A percentile compares a stretch with the other conserved stretches of the same genome.
Conservation (phyloP, 2,329 filamentous ascomycete species). For the Aspergillus fischeri region DNA sequence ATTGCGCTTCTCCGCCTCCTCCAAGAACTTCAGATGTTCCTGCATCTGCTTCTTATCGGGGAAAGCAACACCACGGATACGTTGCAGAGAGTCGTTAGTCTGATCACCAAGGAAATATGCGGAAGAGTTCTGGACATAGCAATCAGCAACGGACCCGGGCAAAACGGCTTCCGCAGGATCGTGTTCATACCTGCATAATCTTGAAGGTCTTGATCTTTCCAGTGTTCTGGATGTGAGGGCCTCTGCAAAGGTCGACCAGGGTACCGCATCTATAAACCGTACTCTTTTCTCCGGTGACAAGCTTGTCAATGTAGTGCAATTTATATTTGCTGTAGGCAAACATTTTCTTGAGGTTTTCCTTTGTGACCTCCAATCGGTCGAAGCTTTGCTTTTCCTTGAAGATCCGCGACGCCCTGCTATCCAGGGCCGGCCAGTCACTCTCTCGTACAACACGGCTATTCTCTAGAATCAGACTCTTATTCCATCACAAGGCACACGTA, state of each 20-base stretch:
- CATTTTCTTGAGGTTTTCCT: conserved; percentile 90
- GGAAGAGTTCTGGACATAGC: conserved; percentile 56
- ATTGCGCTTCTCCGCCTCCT: conserved; percentile 96
- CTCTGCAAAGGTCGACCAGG: conserved; percentile 90
- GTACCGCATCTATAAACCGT: conserved; percentile 94
- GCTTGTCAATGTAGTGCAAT: conserved; percentile 92
- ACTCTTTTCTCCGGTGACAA: conserved; percentile 85
- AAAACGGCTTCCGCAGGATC: not conserved
- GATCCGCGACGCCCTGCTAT: conserved; percentile 73
- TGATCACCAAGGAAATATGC: conserved; percentile 95
- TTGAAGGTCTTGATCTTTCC: conserved; percentile 92
- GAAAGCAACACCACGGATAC: conserved; percentile 95
- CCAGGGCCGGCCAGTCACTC: conserved; percentile 78
- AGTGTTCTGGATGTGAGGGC: conserved; percentile 90
- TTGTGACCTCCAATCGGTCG: conserved; percentile 81
- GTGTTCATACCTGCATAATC: conserved; percentile 66
- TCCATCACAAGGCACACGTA: not conserved
- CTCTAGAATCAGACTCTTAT: conserved; percentile 13
- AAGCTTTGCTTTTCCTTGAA: conserved; percentile 97
- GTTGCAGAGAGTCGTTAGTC: conserved; percentile 89
- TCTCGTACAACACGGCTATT: conserved; percentile 61
- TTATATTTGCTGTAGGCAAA: conserved; percentile 99
- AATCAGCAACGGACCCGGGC: conserved; percentile 5
- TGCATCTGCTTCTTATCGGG: conserved; percentile 93
- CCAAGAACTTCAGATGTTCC: conserved; percentile 90